Base-by-base conservation (phyloP, 1,139 yeast genomes). In the Pichia inconspicua region DNA sequence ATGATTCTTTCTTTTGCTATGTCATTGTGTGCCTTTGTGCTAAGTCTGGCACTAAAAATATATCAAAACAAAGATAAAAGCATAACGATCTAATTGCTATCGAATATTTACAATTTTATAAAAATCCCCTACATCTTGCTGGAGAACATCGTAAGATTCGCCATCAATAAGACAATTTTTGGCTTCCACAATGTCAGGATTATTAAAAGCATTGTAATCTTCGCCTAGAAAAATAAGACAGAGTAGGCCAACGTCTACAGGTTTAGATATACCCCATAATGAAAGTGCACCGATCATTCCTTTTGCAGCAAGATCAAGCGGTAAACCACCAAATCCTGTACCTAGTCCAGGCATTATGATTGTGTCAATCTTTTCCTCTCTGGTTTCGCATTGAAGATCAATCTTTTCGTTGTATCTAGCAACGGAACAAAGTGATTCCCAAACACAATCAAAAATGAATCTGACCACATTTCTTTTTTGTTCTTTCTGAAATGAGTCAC, bases 331-430 rank as follows among this genome's bases (percentile, higher is more conserved):
- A 50, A 66, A 72, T 1, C 81, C 82, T 1, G 80, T 72, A 5
- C 77, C 78, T 17, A 77, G 52, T 1, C 80, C 80, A 0, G 80
- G 72, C 3, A 76, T 49, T 9, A 76, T 60, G n/a, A 75, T 46
- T 0, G 65, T 62, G 42, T 64, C 63, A 7, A 64, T 59, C 4
- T 48, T 42, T 8, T 43, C 43, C 25, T 28, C 48, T 19, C 74
- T 46, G 1, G 64, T 60, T 37, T 61, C 62, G 5, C 61, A 57
- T 1, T 47, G 41, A 32, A 50, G 43, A 15, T 46, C 47, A 11
- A 43, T 44, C 25, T 52, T 52, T 9, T 37, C 42, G 39, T 65
- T 63, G 38, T 58, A 55, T 30, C 53, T 48, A 11, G 60, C 55
- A 25, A 66, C 54, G 1, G 61, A 55, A 35, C 61, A 52, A 39